Percentiles rank a stretch among this genome's conserved stretches.
phyloP scores from a whole-genome alignment of 305 asterid species.

The Fraxinus ornus region DNA sequence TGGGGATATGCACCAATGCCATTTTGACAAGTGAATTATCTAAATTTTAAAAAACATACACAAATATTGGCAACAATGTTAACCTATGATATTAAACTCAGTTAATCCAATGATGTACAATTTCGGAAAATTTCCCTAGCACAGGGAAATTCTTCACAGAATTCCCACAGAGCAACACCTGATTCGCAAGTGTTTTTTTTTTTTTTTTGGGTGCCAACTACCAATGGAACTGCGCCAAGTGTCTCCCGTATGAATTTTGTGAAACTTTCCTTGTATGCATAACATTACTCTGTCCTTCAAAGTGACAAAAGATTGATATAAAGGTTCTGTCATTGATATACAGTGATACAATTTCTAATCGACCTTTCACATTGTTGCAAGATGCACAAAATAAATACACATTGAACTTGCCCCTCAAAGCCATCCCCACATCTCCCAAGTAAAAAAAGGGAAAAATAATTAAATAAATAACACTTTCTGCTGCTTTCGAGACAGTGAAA shows the following conservation, averaged over 20 bases:
- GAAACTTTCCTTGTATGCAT: no score
- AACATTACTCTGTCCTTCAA: background rate
- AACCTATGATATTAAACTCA: background rate
- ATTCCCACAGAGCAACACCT: no score
- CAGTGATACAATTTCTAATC: constrained; percentile 23
- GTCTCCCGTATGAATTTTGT: no score
- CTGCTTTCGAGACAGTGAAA: constrained; percentile 9
- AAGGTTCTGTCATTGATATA: constrained; percentile 17
- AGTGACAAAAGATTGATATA: constrained; percentile 10
- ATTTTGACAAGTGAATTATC: no score
- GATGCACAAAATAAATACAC: constrained; percentile 20
- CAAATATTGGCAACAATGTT: background rate
- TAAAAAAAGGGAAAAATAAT: background rate
- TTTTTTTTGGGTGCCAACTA: no score
- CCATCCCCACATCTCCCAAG: constrained; percentile 1
- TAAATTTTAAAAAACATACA: no score
- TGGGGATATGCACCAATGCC: background rate
- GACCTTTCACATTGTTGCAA: constrained; percentile 24
- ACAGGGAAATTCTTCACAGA: no score
- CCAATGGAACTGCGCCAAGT: no score
- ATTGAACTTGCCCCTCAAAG: constrained; percentile 1
- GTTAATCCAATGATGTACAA: background rate
- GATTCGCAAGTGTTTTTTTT: no score
- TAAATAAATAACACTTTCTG: background rate
- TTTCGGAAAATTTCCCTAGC: background rate